Evolutionary conservation across 1,284 basidiomycete genomes (phyloP), one percentile per base, ranked within the genome.

Genomic region (Mycocalia duriaeana): DNA sequence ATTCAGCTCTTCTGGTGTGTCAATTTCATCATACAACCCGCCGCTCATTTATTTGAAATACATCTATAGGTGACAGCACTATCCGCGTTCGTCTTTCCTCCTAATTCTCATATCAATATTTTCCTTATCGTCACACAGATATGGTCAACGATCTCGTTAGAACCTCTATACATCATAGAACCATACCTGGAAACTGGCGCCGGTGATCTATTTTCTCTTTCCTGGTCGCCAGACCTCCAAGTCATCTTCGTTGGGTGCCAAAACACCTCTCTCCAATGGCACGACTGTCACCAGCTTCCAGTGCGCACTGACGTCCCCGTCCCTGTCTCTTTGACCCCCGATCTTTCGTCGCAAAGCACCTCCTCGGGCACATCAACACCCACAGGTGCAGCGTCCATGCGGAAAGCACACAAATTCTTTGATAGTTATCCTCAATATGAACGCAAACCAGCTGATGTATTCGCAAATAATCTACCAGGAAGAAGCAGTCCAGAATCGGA

Each of bases 231-330:
- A 1, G 62, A 69, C 8, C 72, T 83, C 7, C 80, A 85, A 51
- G 89, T 85, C 0, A 72, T 96, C 34, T 95, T 89, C 63, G 75
- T 96, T 46, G 94, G 93, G 22, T 91, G 91, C 59, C 91, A 96
- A 66, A 89, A 93, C 62, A 93, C 91, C 0, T 89, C 87, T 3
- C 75, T 94, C 25, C 91, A 94, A 58, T 94, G 89, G 89, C 81
- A 85, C 61, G 71, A 78, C 56, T n/a, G n/a, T n/a, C n/a, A n/a
- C n/a, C n/a, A n/a, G n/a, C n/a, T n/a, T n/a, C n/a, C n/a, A n/a
- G n/a, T n/a, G n/a, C 89, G 91, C 63, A 63, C 11, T 19, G 66
- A 19, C 58, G 57, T 14, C 42, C 51, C 6, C 36, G 53, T 20
- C 35, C 52, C 6, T 47, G 45, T 19, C 19, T 3, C 37, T 19